phyloP scores from a whole-genome alignment of 257 asterid genomes.

The Solanum neorickii region DNA sequence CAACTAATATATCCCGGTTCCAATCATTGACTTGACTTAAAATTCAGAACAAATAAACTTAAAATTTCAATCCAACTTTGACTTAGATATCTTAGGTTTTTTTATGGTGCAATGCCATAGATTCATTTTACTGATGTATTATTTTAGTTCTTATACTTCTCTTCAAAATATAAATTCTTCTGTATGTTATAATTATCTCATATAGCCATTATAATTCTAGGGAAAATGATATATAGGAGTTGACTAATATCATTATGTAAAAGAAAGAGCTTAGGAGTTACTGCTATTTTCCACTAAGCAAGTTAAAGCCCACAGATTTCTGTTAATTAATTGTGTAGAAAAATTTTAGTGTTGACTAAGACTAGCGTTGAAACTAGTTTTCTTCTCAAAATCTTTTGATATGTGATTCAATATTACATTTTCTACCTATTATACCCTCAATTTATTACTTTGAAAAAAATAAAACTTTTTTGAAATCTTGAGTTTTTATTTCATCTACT shows the following conservation, averaged over 20 bases:
- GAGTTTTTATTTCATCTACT: no score
- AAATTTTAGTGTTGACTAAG: background rate
- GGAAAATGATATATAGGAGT: background rate
- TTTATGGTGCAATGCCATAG: background rate
- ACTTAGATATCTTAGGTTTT: background rate
- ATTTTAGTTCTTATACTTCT: background rate
- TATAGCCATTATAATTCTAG: background rate
- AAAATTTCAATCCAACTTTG: background rate
- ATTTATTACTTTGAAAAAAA: no score
- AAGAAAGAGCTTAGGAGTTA: background rate
- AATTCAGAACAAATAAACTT: background rate
- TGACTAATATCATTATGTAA: background rate
- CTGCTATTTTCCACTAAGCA: background rate
- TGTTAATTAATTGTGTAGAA: background rate
- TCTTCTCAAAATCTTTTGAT: background rate
- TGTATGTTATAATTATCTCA: background rate
- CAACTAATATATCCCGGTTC: background rate
- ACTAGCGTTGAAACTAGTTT: background rate
- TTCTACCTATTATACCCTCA: background rate
- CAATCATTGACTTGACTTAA: background rate
- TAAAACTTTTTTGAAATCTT: no score
- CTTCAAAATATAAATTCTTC: background rate
- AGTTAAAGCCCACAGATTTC: background rate
- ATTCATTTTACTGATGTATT: background rate
- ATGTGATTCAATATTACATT: constrained; percentile 3